Conservation (phyloP, 106 monocot genomes). For the Dioscorea zingiberensis region DNA sequence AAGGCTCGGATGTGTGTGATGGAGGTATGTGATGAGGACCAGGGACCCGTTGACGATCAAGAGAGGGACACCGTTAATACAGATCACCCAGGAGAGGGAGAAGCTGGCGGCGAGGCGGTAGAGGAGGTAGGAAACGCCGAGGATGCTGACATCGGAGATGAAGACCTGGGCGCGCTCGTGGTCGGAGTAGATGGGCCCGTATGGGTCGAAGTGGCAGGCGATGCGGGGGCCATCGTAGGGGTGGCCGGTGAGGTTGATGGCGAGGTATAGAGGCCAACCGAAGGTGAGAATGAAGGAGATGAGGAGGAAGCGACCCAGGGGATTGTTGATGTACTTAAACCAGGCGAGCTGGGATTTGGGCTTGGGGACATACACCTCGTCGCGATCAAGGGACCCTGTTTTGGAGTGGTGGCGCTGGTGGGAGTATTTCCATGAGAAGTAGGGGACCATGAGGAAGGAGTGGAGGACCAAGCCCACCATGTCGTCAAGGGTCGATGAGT, state of each 20-base stretch:
- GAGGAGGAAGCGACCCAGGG: conserved; percentile 37
- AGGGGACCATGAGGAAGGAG: conserved; percentile 76
- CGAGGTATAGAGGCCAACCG: conserved; percentile 72
- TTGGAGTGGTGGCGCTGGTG: conserved; percentile 92
- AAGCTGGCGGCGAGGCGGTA: conserved; percentile 23
- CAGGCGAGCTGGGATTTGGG: conserved; percentile 33
- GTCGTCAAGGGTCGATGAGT: conserved; percentile 60
- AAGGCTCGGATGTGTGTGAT: conserved; percentile 71
- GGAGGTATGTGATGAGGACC: conserved; percentile 59
- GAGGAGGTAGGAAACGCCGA: conserved; percentile 18
- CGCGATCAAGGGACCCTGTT: conserved; percentile 64
- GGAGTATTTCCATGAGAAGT: conserved; percentile 94
- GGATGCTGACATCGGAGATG: conserved; percentile 51
- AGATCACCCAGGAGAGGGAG: conserved; percentile 30
- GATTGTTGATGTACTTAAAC: conserved; percentile 66
- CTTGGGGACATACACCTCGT: conserved; percentile 87
- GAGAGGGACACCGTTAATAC: conserved; percentile 43
- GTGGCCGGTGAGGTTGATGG: conserved; percentile 53
- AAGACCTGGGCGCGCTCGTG: conserved; percentile 56
- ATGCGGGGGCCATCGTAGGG: conserved; percentile 55
- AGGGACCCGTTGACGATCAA: conserved; percentile 45
- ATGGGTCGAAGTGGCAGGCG: conserved; percentile 62
- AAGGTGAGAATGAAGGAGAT: conserved; percentile 39
- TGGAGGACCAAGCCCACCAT: conserved; percentile 68
- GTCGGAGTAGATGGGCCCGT: conserved; percentile 55